Percentiles rank a stretch among this genome's conserved stretches.
Conservation (phyloP, 805 yeast species). For the Lachancea cidri region DNA sequence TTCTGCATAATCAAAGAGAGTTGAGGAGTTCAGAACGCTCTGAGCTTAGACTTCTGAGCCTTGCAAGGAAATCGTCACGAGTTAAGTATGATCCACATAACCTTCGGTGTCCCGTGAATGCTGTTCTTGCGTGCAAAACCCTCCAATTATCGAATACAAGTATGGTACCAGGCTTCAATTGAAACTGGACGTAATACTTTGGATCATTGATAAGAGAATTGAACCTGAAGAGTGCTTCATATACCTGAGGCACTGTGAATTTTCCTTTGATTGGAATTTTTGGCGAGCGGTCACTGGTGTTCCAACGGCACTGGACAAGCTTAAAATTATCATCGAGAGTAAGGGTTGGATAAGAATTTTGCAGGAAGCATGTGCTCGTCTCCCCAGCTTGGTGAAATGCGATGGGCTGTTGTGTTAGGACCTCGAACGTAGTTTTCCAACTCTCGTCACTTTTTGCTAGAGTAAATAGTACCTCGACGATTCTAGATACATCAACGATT, state of each 20-base stretch:
- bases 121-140: conserved; percentile 62
- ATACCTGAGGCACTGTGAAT: conserved; percentile 41
- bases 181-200: conserved; percentile 49
- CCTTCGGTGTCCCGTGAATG: conserved; percentile 60
- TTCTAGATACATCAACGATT: conserved; percentile 59
- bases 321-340: conserved; percentile 47
- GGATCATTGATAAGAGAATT: conserved; percentile 43
- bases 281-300: conserved; percentile 54
- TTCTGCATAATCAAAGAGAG: background rate
- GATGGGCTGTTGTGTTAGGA: conserved; percentile 45
- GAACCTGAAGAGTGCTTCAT: conserved; percentile 57
- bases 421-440: conserved; percentile 32
- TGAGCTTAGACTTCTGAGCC: conserved; percentile 41
- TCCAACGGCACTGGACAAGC: conserved; percentile 63
- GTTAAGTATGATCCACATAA: conserved; percentile 71
- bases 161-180: conserved; percentile 59
- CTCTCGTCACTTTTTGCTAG: conserved; percentile 41
- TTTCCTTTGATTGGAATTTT: conserved; percentile 22
- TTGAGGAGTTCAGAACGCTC: conserved; percentile 44
- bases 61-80: conserved; percentile 57
- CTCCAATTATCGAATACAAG: conserved; percentile 72
- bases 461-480: conserved; percentile 46
- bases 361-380: conserved; percentile 58
- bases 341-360: conserved; percentile 48
- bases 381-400: conserved; percentile 80